Percentiles rank a stretch among this genome's conserved stretches.
Conservation (phyloP, 257 asterid species). For the Hygrophila difformis region DNA sequence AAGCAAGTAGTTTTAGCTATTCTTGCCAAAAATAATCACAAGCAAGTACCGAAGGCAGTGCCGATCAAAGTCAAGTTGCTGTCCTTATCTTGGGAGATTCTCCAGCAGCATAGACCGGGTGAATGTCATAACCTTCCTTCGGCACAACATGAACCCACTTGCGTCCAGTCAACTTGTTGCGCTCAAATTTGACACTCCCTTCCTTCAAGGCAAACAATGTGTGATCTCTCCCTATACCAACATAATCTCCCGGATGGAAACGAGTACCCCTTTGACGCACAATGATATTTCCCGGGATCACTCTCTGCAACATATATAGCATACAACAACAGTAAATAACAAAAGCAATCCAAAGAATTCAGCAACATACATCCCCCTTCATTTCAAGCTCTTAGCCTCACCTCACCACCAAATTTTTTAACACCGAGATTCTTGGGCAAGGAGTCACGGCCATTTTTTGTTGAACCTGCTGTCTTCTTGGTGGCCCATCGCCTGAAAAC, state of each 20-base stretch:
- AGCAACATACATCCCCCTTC: too few species aligned
- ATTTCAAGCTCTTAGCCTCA: conserved; percentile 11
- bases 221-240: conserved; percentile 87
- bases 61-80: conserved; percentile 23
- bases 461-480: conserved; percentile 84
- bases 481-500: conserved; percentile 87
- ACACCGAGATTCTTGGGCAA: conserved; percentile 84
- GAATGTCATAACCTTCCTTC: conserved; percentile 67
- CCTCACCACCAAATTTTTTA: conserved; percentile 97
- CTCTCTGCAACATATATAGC: conserved; percentile 43
- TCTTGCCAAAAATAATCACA: too few species aligned
- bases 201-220: conserved; percentile 81
- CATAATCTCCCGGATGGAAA: conserved; percentile 84
- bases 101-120: conserved; percentile 48
- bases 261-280: conserved; percentile 96
- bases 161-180: conserved; percentile 65
- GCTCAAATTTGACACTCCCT: conserved; percentile 80
- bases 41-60: too few species aligned
- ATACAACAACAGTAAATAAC: too few species aligned
- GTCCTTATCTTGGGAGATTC: conserved; percentile 35
- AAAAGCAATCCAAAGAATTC: too few species aligned
- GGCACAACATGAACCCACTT: conserved; percentile 96
- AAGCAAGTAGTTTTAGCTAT: too few species aligned
- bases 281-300: conserved; percentile 82
- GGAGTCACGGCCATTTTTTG: conserved; percentile 92